phyloP scores from a whole-genome alignment of 352 stramenopile genomes.

The Phytophthora sojae region DNA sequence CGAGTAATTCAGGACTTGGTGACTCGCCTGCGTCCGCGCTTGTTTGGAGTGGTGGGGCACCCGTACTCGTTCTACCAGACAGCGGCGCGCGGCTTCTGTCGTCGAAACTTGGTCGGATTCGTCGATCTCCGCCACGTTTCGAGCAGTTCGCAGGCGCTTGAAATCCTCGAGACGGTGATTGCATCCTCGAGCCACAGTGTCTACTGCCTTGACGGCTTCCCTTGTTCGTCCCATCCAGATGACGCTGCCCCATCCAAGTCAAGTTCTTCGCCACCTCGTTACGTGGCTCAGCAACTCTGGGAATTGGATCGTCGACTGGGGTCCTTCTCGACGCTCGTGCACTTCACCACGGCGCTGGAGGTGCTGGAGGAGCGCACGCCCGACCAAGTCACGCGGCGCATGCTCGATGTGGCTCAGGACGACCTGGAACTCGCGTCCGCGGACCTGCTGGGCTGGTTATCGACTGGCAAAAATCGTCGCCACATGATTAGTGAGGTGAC shows the following conservation, averaged over 20 bases:
- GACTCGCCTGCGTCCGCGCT: conserved; percentile 28
- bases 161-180: conserved; percentile 37
- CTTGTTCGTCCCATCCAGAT: conserved; percentile 33
- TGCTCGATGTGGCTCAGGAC: conserved; percentile 59
- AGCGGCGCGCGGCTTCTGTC: conserved; percentile 31
- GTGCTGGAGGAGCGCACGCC: conserved; percentile 51
- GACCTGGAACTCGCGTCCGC: conserved; percentile 31
- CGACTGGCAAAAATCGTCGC: conserved; percentile 32
- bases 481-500: conserved; percentile 37
- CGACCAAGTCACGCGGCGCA: conserved; percentile 33
- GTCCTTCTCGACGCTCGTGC: conserved; percentile 38
- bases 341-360: conserved; percentile 52
- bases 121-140: conserved; percentile 29
- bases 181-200: conserved; percentile 21
- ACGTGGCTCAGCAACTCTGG: conserved; percentile 57
- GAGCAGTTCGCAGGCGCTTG: conserved; percentile 29
- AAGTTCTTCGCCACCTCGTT: conserved; percentile 33
- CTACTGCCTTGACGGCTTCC: conserved; percentile 60
- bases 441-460: conserved; percentile 45
- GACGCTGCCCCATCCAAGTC: conserved; percentile 7
- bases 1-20: conserved; percentile 28
- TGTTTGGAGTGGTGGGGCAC: conserved; percentile 52
- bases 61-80: conserved; percentile 58
- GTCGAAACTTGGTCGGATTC: conserved; percentile 34
- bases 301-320: conserved; percentile 43